Conservation (phyloP, 805 yeast species). For the Pichia phayaonensis region DNA sequence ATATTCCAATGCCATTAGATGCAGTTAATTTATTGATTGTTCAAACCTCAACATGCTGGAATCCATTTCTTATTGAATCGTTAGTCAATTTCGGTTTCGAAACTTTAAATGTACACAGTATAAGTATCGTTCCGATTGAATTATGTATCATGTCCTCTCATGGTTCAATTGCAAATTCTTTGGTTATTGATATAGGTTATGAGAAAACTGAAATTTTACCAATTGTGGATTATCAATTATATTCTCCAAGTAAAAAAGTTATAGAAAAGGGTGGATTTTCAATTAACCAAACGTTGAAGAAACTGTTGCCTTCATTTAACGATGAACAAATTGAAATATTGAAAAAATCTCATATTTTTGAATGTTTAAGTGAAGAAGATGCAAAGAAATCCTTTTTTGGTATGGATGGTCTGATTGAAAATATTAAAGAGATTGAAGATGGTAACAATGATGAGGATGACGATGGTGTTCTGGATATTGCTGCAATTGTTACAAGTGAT, state of each 20-base stretch:
- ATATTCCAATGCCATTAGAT: constrained; percentile 14
- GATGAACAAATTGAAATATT: constrained; percentile 60
- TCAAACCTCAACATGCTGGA: constrained; percentile 58
- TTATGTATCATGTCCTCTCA: constrained; percentile 69
- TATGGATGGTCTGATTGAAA: constrained; percentile 35
- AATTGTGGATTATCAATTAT: constrained; percentile 62
- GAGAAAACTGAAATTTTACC: constrained; percentile 73
- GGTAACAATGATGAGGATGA: constrained; percentile 31
- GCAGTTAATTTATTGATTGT: constrained; percentile 64
- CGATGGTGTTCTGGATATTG: constrained; percentile 79
- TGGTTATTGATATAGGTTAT: constrained; percentile 76
- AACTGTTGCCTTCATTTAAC: constrained; percentile 51
- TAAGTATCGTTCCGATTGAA: constrained; percentile 60
- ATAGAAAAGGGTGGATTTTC: constrained; percentile 51
- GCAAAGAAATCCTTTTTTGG: constrained; percentile 56
- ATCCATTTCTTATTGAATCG: constrained; percentile 55
- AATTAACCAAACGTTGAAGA: constrained; percentile 48
- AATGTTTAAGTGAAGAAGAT: constrained; percentile 66
- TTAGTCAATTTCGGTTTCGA: constrained; percentile 75
- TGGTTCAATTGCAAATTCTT: constrained; percentile 53
- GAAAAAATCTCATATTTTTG: constrained; percentile 69
- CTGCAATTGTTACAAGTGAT: constrained; percentile 77
- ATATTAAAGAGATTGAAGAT: not conserved
- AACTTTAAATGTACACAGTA: constrained; percentile 59
- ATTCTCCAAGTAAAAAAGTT: constrained; percentile 39